Conservation (phyloP, 768 basidiomycete genomes). For the Hericium rajendrae region DNA sequence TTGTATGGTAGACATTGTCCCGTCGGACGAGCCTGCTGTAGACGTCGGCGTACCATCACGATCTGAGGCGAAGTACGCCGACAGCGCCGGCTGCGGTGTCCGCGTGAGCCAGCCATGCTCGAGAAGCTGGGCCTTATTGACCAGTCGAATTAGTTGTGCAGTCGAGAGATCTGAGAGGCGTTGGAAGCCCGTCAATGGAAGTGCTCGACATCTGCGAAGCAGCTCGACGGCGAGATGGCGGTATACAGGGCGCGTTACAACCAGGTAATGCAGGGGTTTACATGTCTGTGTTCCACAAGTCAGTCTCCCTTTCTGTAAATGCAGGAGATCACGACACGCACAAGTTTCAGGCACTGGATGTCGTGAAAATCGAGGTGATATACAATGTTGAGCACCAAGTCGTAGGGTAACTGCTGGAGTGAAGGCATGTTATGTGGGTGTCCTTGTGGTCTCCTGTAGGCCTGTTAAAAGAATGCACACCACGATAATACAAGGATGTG, state of each 20-base stretch:
- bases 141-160: slow-evolving; percentile 48
- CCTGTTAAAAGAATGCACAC: no score
- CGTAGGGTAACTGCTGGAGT: slow-evolving; percentile 49
- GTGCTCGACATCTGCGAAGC: slow-evolving; percentile 54
- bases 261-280: slow-evolving; percentile 48
- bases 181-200: slow-evolving; percentile 63
- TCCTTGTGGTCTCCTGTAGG: no score
- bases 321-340: slow-evolving; percentile 26
- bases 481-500: no score
- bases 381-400: slow-evolving; percentile 60
- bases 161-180: slow-evolving; percentile 58
- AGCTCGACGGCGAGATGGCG: slow-evolving; percentile 53
- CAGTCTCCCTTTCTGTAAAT: background rate
- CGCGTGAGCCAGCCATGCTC: slow-evolving; percentile 55
- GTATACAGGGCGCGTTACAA: slow-evolving; percentile 59
- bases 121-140: slow-evolving; percentile 51
- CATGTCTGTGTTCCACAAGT: slow-evolving; percentile 37
- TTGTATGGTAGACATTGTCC: slow-evolving; percentile 18
- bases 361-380: slow-evolving; percentile 51
- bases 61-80: slow-evolving; percentile 14
- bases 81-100: slow-evolving; percentile 40
- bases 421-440: slow-evolving; percentile 7
- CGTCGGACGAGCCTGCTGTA: background rate
- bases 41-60: slow-evolving; percentile 18
- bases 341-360: slow-evolving; percentile 50